Evolutionary conservation across 2,329 filamentous ascomycete genomes (phyloP).

Genomic region (Hypoxylon sp.): DNA sequence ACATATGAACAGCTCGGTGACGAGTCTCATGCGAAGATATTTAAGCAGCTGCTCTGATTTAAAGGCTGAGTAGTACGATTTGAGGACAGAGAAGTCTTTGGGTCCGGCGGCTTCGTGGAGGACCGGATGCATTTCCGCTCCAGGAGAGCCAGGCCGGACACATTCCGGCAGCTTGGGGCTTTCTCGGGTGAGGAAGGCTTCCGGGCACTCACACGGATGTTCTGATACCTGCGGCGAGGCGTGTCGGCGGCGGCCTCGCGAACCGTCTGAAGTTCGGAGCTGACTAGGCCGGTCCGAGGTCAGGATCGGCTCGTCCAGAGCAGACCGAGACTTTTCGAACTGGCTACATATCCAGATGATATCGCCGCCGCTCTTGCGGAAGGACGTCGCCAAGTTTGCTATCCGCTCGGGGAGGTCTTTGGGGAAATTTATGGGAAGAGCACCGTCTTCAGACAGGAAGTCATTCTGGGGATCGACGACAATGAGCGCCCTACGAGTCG

Average conservation of each 20-base stretch:
- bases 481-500: slow-evolving; percentile 74
- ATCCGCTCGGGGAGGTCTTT: slow-evolving; percentile 73
- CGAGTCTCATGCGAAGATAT: slow-evolving; percentile 81
- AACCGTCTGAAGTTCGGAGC: slow-evolving; percentile 23
- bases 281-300: slow-evolving; percentile 46
- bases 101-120: slow-evolving; percentile 55
- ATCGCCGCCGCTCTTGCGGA: slow-evolving; percentile 73
- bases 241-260: slow-evolving; percentile 38
- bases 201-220: slow-evolving; percentile 34
- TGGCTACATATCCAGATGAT: slow-evolving; percentile 87
- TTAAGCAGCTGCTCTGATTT: slow-evolving; percentile 75
- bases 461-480: slow-evolving; percentile 91
- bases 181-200: slow-evolving; percentile 53
- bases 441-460: slow-evolving; percentile 74
- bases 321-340: slow-evolving; percentile 69
- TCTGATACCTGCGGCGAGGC: slow-evolving; percentile 40
- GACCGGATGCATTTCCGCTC: slow-evolving; percentile 54
- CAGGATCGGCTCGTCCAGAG: slow-evolving; percentile 62
- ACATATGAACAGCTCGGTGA: slow-evolving; percentile 89
- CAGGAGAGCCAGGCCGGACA: slow-evolving; percentile 54
- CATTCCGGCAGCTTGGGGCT: slow-evolving; percentile 48
- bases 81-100: slow-evolving; percentile 64
- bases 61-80: slow-evolving; percentile 90
- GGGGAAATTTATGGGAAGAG: slow-evolving; percentile 70
- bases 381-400: slow-evolving; percentile 70